Base-by-base conservation (phyloP, 352 stramenopile species). In the Aphanomyces cochlioides region DNA sequence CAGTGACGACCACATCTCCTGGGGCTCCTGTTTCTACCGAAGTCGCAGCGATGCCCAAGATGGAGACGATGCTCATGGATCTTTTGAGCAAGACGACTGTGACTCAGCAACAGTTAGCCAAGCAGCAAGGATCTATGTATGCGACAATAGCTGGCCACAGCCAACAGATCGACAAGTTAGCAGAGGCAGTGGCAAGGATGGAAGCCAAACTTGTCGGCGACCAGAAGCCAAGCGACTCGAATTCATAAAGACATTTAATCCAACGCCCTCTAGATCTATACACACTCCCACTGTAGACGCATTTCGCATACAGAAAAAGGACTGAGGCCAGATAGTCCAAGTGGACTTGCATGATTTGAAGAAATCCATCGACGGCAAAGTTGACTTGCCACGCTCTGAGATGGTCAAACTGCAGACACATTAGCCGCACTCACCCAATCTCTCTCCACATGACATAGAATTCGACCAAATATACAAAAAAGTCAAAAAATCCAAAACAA, bases 41-140 rank as follows among this genome's bases (percentile, higher is more conserved):
- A 12, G 43, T 50, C n/a, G 34, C 50, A 12, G 12, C n/a, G 5
- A 34, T 19, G 17, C 40, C 57, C 37, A 70, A 70, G 17, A 47
- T 70, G 45, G 64, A 70, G 61, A 36, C 48, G 36, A 70, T 70
- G 64, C 45, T 70, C 10, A 70, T 70, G 64, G 47, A 47, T n/a
- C 40, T 70, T 10, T 37, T 70, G 19, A 61, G 64, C 54, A 43
- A 56, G 40, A 70, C 64, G 12, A 70, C 64, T 19, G 47, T 61
- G 43, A 70, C 64, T 15, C 64, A 70, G 54, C 64, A 70, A 34
- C 36, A 47, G 19, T 36, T 70, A 6, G 64, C 64, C 41, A 48
- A 21, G n/a, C 64, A 70, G 38, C 64, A 70, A 61, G 53, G 64
- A n/a, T 15, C 43, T 13, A 40, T 70, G 64, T 70, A 61, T 41